Conservation (phyloP, 1,139 yeast species). For the Taphrina pruni region DNA sequence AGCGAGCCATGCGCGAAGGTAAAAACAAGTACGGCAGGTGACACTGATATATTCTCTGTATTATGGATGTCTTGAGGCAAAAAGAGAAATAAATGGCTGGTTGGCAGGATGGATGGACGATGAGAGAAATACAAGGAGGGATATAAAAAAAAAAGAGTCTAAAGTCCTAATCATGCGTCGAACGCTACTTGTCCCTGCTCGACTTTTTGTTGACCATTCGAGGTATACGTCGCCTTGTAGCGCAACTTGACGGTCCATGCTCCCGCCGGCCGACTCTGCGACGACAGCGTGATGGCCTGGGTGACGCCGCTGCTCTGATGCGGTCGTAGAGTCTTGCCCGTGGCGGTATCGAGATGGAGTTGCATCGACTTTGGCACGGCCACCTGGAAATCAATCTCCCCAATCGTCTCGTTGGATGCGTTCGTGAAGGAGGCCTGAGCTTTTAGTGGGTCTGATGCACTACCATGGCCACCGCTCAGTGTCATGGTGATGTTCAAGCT, state of each 20-base stretch:
- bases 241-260: conserved; percentile 64
- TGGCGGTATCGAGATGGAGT: conserved; percentile 71
- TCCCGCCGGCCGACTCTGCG: conserved; percentile 57
- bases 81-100: no score
- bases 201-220: conserved; percentile 53
- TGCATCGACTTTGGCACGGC: conserved; percentile 82
- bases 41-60: background rate
- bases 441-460: conserved; percentile 37
- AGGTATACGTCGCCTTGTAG: conserved; percentile 72
- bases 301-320: conserved; percentile 62
- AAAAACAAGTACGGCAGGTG: conserved; percentile 37
- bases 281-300: conserved; percentile 62
- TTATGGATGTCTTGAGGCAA: background rate
- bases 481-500: conserved; percentile 16
- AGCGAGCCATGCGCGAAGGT: conserved; percentile 34
- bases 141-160: conserved; percentile 5
- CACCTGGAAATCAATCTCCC: conserved; percentile 67
- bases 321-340: conserved; percentile 63
- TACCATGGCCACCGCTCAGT: conserved; percentile 20
- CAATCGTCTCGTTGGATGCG: conserved; percentile 54
- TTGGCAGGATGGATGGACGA: no score
- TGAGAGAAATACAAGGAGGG: background rate
- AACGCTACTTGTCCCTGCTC: conserved; percentile 37
- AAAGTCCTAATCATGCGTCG: conserved; percentile 11
- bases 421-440: conserved; percentile 52